These are phyloP conservation scores for Paracoccidioides brasiliensis DNA, from an alignment of 2,329 filamentous ascomycete genomes.

Conservation along the genomic window DNA sequence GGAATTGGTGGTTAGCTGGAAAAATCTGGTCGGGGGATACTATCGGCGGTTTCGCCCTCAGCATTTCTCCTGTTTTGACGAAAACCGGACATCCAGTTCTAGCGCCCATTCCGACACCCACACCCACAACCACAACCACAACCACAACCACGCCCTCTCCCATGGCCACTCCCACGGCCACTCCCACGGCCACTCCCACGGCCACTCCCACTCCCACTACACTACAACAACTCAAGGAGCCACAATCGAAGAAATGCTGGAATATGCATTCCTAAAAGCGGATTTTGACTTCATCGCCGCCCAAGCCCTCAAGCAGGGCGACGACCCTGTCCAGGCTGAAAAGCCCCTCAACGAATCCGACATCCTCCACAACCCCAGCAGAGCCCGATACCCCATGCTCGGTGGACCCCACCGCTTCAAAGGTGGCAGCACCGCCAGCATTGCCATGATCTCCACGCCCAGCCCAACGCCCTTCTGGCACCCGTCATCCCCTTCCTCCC, in stretches of 20 bases:
- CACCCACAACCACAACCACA: not conserved
- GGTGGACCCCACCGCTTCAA: constrained; percentile 70
- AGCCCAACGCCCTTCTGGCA: constrained; percentile 93
- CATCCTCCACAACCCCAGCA: constrained; percentile 54
- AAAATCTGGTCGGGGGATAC: constrained; percentile 78
- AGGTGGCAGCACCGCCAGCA: constrained; percentile 82
- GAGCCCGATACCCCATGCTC: constrained; percentile 39
- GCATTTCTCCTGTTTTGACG: constrained; percentile 47
- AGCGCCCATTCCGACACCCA: too few species aligned
- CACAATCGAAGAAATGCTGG: constrained; percentile 48
- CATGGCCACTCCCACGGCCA: not conserved
- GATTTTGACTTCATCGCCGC: constrained; percentile 90
- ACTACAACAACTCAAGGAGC: constrained; percentile 19
- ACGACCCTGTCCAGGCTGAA: constrained; percentile 55
- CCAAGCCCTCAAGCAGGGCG: constrained; percentile 68
- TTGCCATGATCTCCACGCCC: constrained; percentile 83
- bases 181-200: too few species aligned
- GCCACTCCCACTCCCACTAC: constrained; percentile 2
- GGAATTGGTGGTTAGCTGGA: constrained; percentile 63
- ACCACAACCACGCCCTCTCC: too few species aligned
- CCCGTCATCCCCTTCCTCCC: constrained; percentile 66
- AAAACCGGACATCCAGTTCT: constrained; percentile 21
- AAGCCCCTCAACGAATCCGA: constrained; percentile 73
- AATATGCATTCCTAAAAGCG: constrained; percentile 85
- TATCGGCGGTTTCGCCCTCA: constrained; percentile 80